Evolutionary conservation across 2,329 filamentous ascomycete genomes (phyloP), one percentile per base, ranked within the genome.

Genomic region (Monosporascus sp.): DNA sequence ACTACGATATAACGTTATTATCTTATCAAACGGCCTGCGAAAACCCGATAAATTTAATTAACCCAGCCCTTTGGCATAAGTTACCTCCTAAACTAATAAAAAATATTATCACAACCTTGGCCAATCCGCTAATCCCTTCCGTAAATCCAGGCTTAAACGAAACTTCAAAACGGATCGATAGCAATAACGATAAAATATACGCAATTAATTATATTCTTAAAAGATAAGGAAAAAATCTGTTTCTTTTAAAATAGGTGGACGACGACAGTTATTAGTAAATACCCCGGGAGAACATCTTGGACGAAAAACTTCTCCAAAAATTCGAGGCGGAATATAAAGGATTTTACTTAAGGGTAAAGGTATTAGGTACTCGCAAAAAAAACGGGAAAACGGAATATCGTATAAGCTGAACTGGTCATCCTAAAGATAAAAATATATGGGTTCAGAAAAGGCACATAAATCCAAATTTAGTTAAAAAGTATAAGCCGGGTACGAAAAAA

Each of bases 301-400:
- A 40, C 37, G 37, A 40, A 40, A 40, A 40, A 6, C 3, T 40
- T 40, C 3, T 40, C 2, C 2, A 18, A 18, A 40, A 40, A 1
- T 35, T 31, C 28, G 8, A 43, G 24, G 38, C 37, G 17, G 48
- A n/a, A 18, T 50, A 18, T 50, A 35, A 18, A 50, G 38, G 38
- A 43, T 50, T 50, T 43, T 31, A 44, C 37, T 43, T 50, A 24
- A 40, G 37, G 31, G 37, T 50, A 24, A 43, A 45, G 6, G 8
- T 51, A 18, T 28, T 45, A 44, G 7, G 40, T 8, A 51, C 14
- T 38, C 20, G 40, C 37, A 51, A 11, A 51, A 22, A 38, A 43
- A 51, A 51, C 6, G 28, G 49, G 22, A 51, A 51, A 38, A 45
- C 40, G 24, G 38, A 51, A 28, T 51, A 51, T 45, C 40, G 37